Evolutionary conservation across 225 moss, liverwort and hornwort genomes (phyloP).

Genomic region (Lunularia cruciata): DNA sequence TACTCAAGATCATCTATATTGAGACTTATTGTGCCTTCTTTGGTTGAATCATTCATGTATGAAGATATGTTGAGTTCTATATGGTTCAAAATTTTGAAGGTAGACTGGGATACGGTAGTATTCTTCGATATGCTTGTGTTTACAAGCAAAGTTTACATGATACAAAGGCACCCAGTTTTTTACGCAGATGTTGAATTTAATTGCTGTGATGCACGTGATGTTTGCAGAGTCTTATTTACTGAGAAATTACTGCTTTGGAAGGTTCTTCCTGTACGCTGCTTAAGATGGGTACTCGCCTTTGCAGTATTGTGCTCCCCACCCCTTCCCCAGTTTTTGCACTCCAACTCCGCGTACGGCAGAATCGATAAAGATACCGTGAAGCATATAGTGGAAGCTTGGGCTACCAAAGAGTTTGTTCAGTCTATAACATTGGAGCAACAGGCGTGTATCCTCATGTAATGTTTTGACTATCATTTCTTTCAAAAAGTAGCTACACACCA

Average conservation of each 20-base stretch:
- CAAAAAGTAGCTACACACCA: too few relatives aligned
- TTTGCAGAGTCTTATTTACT: conserved; percentile 70
- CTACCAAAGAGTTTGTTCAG: conserved; percentile 79
- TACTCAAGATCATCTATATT: background rate
- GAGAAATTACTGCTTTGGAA: conserved; percentile 80
- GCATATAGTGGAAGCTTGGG: conserved; percentile 76
- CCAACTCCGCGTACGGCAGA: conserved; percentile 32
- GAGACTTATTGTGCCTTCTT: too few relatives aligned
- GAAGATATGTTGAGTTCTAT: too few relatives aligned
- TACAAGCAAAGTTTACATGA: background rate
- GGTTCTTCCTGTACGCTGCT: conserved; percentile 78
- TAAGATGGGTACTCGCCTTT: conserved; percentile 86
- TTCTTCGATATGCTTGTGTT: too few relatives aligned
- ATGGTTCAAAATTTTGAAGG: too few relatives aligned
- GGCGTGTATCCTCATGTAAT: conserved; percentile 79
- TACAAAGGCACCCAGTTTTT: background rate
- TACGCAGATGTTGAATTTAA: background rate
- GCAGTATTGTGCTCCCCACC: conserved; percentile 62
- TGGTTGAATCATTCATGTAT: too few relatives aligned
- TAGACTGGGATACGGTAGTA: too few relatives aligned
- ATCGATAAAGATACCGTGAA: conserved; percentile 53
- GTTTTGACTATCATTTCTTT: too few relatives aligned
- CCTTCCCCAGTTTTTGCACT: conserved; percentile 17
- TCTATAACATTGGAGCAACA: conserved; percentile 69
- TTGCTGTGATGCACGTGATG: background rate